These are phyloP conservation scores for Withania somnifera DNA, from an alignment of 305 asterid genomes.

Conservation along the genomic window DNA sequence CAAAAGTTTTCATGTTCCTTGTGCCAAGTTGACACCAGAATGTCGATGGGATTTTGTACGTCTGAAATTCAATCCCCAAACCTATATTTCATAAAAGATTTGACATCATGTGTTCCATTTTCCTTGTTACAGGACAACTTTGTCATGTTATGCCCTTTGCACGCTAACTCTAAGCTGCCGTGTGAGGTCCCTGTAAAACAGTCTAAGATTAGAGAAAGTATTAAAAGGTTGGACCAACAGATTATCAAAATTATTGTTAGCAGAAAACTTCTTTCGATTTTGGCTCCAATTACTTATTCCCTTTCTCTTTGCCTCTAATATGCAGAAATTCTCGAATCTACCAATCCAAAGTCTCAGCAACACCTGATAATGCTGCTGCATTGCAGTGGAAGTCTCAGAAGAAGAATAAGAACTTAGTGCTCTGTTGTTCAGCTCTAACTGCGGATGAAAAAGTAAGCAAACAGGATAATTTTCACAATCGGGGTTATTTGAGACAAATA, in stretches of 20 bases:
- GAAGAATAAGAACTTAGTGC: conserved; percentile 39
- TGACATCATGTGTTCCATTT: background rate
- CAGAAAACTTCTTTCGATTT: background rate
- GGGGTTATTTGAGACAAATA: background rate
- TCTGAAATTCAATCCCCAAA: background rate
- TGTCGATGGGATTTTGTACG: conserved; percentile 89
- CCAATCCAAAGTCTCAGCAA: conserved; percentile 20
- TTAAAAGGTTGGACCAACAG: conserved; percentile 32
- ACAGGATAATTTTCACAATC: background rate
- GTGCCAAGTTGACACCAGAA: conserved; percentile 76
- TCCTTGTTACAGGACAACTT: conserved; percentile 55
- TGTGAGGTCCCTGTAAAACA: conserved; percentile 32
- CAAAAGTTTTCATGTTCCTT: conserved; percentile 86
- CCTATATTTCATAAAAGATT: background rate
- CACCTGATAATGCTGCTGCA: conserved; percentile 15
- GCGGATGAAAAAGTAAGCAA: conserved; percentile 51
- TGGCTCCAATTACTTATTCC: background rate
- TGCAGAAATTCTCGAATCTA: conserved; percentile 30
- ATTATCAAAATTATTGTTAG: conserved; percentile 1
- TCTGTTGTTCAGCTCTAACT: conserved; percentile 76
- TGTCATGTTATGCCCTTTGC: conserved; percentile 82
- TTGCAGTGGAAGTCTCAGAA: conserved; percentile 40
- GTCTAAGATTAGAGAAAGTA: conserved; percentile 29
- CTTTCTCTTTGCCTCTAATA: background rate
- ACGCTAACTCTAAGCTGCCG: conserved; percentile 58